Percentiles rank a stretch among this genome's conserved stretches.
phyloP scores from a whole-genome alignment of 257 asterid species.

The Avicennia marina region DNA sequence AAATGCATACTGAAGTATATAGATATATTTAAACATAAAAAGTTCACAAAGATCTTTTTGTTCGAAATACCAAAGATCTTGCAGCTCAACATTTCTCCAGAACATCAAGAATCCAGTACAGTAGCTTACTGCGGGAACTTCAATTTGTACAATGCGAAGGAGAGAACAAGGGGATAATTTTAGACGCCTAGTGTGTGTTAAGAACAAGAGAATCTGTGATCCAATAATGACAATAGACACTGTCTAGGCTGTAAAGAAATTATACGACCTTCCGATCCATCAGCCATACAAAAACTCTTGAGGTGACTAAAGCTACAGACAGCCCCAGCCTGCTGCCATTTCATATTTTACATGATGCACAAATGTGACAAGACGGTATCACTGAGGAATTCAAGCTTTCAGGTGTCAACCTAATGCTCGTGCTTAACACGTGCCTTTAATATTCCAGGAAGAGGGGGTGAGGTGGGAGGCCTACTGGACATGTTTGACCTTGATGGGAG shows the following conservation, averaged over 20 bases:
- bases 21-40: no score
- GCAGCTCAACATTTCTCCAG: conserved; percentile 6
- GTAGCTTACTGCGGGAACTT: conserved; percentile 6
- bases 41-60: no score
- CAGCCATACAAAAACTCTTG: conserved; percentile 12
- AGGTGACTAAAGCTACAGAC: conserved; percentile 15
- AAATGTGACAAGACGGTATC: conserved; percentile 27
- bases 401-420: conserved; percentile 42
- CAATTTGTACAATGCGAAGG: conserved; percentile 12
- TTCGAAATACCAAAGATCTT: conserved; percentile 14
- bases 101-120: conserved; percentile 5
- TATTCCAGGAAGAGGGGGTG: conserved; percentile 88
- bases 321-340: conserved; percentile 20
- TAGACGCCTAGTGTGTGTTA: conserved; percentile 16
- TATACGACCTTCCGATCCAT: conserved; percentile 10
- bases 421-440: conserved; percentile 82
- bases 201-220: conserved; percentile 1
- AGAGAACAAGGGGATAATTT: conserved; percentile 5
- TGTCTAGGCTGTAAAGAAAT: neutral
- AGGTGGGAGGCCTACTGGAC: conserved; percentile 46
- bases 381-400: conserved; percentile 3
- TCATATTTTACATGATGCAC: conserved; percentile 53
- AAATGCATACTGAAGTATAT: no score
- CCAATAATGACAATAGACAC: conserved; percentile 13
- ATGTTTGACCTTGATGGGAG: conserved; percentile 33